phyloP scores from a whole-genome alignment of 2,329 filamentous ascomycete genomes.

The Monilinia aucupariae region DNA sequence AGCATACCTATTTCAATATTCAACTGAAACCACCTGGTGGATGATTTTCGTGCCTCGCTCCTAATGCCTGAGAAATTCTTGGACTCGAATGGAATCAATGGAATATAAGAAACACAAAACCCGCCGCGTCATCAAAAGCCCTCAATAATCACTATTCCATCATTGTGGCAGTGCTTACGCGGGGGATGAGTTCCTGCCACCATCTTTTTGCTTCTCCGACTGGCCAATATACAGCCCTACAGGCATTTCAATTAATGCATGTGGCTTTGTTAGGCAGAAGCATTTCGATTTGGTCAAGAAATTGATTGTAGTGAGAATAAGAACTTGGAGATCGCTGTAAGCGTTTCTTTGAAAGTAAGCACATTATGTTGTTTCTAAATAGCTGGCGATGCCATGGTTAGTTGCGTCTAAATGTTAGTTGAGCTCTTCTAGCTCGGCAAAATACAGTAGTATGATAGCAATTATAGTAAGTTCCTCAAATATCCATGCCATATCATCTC shows the following conservation, averaged over 20 bases:
- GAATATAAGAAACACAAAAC: neutral
- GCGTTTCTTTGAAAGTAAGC: neutral
- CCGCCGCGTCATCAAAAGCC: neutral
- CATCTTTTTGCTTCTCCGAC: neutral
- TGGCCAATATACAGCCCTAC: neutral
- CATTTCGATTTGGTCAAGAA: neutral
- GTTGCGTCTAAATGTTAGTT: conserved; percentile 28
- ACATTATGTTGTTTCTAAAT: neutral
- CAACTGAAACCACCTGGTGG: neutral
- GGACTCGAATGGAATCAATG: neutral
- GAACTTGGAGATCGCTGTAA: too few relatives aligned
- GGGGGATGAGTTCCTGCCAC: neutral
- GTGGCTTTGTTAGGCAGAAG: conserved; percentile 10
- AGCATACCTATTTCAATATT: neutral
- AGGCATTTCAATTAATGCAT: neutral
- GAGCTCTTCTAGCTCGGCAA: conserved; percentile 16
- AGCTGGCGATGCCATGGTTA: conserved; percentile 9
- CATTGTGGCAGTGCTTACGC: neutral
- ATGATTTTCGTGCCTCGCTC: neutral
- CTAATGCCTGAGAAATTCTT: neutral
- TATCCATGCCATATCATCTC: conserved; percentile 12
- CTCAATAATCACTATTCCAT: neutral
- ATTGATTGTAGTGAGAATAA: neutral
- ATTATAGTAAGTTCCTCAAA: conserved; percentile 21
- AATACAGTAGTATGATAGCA: conserved; percentile 24